A percentile compares a stretch with the other conserved stretches of the same genome.
Evolutionary conservation across 257 asterid species (phyloP).

Genomic region (Solanum ossicruentum): DNA sequence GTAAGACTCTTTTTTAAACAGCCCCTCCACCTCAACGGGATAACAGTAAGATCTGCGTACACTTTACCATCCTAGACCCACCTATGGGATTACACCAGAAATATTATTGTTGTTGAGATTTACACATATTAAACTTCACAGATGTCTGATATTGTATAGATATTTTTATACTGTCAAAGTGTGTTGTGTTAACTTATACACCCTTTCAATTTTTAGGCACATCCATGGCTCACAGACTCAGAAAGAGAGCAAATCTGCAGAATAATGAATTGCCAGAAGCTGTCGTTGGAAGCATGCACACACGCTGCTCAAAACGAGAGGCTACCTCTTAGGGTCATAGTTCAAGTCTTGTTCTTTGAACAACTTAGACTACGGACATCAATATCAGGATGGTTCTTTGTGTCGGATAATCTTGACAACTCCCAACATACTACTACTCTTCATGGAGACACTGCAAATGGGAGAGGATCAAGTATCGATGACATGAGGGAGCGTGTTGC

Average conservation of each 20-base stretch:
- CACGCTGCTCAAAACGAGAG: conserved; percentile 90
- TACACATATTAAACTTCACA: not conserved
- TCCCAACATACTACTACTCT: conserved; percentile 17
- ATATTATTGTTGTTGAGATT: not conserved
- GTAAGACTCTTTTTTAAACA: not conserved
- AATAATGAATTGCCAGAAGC: conserved; percentile 80
- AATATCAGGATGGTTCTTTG: conserved; percentile 74
- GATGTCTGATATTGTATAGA: not conserved
- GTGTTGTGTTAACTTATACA: not conserved
- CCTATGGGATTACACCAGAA: not conserved
- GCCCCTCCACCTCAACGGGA: not conserved
- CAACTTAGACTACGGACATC: conserved; percentile 77
- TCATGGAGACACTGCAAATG: not conserved
- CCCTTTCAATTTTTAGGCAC: conserved; percentile 33
- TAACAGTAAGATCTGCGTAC: not conserved
- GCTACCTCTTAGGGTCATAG: conserved; percentile 75
- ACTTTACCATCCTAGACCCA: not conserved
- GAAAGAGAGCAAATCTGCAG: conserved; percentile 76
- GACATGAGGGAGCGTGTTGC: not conserved
- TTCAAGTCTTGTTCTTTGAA: conserved; percentile 78
- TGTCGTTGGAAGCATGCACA: conserved; percentile 76
- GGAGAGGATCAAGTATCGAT: not conserved
- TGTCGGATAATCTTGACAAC: conserved; percentile 3
- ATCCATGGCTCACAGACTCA: conserved; percentile 65
- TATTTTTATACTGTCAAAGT: not conserved